These are phyloP conservation scores for Ustilago shanxiensis DNA, from an alignment of 1,284 basidiomycete species.

Conservation along the genomic window DNA sequence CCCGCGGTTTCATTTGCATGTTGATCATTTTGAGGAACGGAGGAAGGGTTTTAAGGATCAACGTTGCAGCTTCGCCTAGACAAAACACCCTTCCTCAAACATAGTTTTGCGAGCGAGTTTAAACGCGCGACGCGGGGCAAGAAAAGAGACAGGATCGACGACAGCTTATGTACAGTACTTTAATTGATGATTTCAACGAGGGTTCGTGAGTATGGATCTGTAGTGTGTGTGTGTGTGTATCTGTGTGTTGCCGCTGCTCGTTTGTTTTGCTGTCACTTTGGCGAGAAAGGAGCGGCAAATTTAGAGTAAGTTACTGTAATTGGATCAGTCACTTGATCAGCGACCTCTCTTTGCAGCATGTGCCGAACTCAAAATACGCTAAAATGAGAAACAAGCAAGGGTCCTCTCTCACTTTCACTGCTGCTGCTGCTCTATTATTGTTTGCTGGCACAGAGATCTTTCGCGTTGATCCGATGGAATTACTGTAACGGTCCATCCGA, in stretches of 20 bases:
- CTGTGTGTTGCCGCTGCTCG: no score
- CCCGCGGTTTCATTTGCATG: conserved; percentile 1
- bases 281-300: background rate
- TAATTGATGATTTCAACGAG: no score
- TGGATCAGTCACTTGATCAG: conserved; percentile 5
- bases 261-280: conserved; percentile 4
- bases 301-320: no score
- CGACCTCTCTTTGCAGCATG: background rate
- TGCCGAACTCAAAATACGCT: background rate
- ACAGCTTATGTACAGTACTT: no score
- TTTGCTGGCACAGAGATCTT: no score
- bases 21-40: background rate
- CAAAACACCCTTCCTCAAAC: no score
- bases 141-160: conserved; percentile 1
- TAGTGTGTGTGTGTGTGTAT: no score
- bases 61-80: background rate
- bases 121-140: conserved; percentile 2
- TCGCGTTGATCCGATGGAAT: background rate
- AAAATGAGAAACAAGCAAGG: conserved; percentile 7
- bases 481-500: background rate
- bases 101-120: background rate
- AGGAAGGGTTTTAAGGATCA: background rate
- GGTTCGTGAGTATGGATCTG: no score
- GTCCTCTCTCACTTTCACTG: background rate
- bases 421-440: background rate